phyloP scores from a whole-genome alignment of 2,329 filamentous ascomycete genomes.

The Leptographium procerum region DNA sequence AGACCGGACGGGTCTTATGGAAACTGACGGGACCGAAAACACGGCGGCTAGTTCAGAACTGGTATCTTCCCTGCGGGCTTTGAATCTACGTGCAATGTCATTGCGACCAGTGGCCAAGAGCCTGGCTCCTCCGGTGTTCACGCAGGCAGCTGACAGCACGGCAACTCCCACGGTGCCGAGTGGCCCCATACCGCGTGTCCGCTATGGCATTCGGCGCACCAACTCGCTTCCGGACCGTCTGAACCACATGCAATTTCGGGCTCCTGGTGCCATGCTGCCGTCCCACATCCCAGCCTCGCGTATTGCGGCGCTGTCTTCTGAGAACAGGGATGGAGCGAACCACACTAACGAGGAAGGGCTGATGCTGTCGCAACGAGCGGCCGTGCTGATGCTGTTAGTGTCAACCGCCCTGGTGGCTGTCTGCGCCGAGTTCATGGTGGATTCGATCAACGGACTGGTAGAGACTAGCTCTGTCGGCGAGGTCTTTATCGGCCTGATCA shows the following conservation, averaged over 20 bases:
- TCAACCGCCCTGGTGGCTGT: conserved; percentile 55
- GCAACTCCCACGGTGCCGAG: conserved; percentile 18
- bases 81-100: conserved; percentile 49
- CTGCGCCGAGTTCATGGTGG: conserved; percentile 61
- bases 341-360: conserved; percentile 14
- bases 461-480: conserved; percentile 44
- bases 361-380: conserved; percentile 42
- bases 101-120: conserved; percentile 53
- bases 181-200: conserved; percentile 43
- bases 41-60: conserved; percentile 13
- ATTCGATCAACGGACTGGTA: conserved; percentile 54
- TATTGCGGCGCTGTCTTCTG: conserved; percentile 18
- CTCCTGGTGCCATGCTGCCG: conserved; percentile 39
- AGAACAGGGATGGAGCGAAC: conserved; percentile 13
- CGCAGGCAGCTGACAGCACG: conserved; percentile 26
- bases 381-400: conserved; percentile 50
- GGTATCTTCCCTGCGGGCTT: conserved; percentile 31
- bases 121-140: conserved; percentile 61
- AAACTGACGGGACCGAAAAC: conserved; percentile 1
- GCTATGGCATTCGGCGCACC: conserved; percentile 58
- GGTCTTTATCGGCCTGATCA: conserved; percentile 60
- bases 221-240: conserved; percentile 64
- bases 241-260: conserved; percentile 32
- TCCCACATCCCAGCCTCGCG: conserved; percentile 30
- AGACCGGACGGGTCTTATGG: conserved; percentile 10